Percentiles rank a stretch among this genome's conserved stretches.
Conservation (phyloP, 2,329 filamentous ascomycete genomes). For the Calcarisporium arbuscula region DNA sequence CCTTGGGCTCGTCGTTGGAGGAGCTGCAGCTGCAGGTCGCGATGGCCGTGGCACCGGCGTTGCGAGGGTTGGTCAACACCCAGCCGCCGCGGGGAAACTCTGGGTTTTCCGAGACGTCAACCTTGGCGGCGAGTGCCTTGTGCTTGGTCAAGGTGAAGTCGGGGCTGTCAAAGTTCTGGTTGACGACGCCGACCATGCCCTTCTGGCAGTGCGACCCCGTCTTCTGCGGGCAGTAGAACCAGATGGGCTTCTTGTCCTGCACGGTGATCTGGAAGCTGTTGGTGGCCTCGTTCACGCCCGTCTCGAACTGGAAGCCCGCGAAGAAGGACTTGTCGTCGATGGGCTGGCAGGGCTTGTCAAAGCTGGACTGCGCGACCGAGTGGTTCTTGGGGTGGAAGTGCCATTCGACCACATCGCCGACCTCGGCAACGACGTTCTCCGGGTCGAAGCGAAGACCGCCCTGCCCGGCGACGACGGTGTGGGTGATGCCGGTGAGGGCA, state of each 20-base stretch:
- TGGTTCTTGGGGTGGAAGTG: conserved; percentile 48
- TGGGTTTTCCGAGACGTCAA: conserved; percentile 18
- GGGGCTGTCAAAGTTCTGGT: conserved; percentile 29
- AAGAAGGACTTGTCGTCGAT: conserved; percentile 34
- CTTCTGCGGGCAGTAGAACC: conserved; percentile 39
- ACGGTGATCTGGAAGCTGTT: conserved; percentile 39
- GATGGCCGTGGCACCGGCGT: no score
- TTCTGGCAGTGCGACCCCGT: conserved; percentile 38
- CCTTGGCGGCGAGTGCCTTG: conserved; percentile 23
- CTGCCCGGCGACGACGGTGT: conserved; percentile 39
- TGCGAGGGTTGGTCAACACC: no score
- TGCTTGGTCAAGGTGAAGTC: conserved; percentile 26
- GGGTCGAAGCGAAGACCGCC: conserved; percentile 44
- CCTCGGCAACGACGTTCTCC: conserved; percentile 38
- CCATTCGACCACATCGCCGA: conserved; percentile 48
- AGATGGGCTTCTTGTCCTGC: conserved; percentile 33
- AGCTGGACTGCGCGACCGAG: conserved; percentile 38
- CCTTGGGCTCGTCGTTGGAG: no score
- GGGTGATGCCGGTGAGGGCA: conserved; percentile 32
- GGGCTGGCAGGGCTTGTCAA: conserved; percentile 36
- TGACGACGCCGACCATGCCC: conserved; percentile 42
- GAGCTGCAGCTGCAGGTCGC: no score
- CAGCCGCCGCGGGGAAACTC: no score
- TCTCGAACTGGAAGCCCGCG: conserved; percentile 38
- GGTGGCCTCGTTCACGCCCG: conserved; percentile 24